Evolutionary conservation across 2,329 filamentous ascomycete genomes (phyloP), one percentile per base, ranked within the genome.

Genomic region (Metarhizium humberi): DNA sequence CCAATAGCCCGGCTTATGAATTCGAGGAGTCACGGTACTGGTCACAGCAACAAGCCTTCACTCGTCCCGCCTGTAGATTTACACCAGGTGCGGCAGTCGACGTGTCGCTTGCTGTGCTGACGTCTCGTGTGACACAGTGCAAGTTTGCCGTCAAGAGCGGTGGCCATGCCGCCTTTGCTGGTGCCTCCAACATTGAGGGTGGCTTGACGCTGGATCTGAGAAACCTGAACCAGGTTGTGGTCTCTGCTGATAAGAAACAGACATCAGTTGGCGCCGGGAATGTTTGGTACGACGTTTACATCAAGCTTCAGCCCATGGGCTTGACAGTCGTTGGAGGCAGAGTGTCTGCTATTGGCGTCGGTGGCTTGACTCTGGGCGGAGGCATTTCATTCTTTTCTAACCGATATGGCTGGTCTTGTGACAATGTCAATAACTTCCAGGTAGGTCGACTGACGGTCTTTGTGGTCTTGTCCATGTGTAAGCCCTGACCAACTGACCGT

Each of bases 61-160:
- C 55, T 3, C 34, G 25, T 5, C 61, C 62, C 3, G 40, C 56
- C 4, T 69, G 62, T 55, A 64, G 63, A 38, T 61, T 67, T 46
- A 58, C 60, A 4, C 66, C 67, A 7, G 36, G 40, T 1, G 59
- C 63, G 1, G 57, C 66, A 3, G 52, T 55, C 6, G 62, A 66
- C 4, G 64, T 69, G 4, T 67, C 67, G 4, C 57, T 65, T 2
- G 57, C 60, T 8, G 58, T 69, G 5, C 54, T 64, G 18, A 57
- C 63, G 2, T 57, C 61, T 18, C 63, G 61, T 25, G 60, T 59
- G 25, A 66, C 62, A 3, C 55, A 58, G 13, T 68, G 68, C 59
- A 59, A 62, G 30, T 70, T 69, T 51, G 64, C 68, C 10, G 61
- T 69, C 34, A 68, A 67, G 56, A 63, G 64, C 14, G 68, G 67